These are phyloP conservation scores for Penicillium roqueforti DNA, from an alignment of 495 filamentous ascomycete genomes.

Conservation along the genomic window DNA sequence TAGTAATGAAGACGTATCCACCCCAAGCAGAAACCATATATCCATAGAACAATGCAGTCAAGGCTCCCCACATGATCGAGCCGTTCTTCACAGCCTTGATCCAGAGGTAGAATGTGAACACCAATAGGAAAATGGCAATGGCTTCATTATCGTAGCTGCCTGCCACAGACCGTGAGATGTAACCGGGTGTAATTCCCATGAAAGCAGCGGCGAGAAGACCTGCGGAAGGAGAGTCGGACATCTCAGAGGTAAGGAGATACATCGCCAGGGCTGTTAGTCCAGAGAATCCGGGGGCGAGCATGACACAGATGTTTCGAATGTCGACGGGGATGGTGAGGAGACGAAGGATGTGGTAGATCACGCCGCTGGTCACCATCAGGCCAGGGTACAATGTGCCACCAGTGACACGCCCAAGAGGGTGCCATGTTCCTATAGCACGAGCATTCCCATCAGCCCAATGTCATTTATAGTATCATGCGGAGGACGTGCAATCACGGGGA, in stretches of 20 bases:
- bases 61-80: conserved; percentile 90
- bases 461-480: conserved; percentile 2
- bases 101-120: conserved; percentile 99
- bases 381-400: conserved; percentile 98
- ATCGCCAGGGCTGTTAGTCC: conserved; percentile 90
- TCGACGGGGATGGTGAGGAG: conserved; percentile 92
- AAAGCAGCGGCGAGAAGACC: conserved; percentile 92
- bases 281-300: conserved; percentile 93
- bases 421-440: conserved; percentile 76
- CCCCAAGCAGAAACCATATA: conserved; percentile 99
- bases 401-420: conserved; percentile 96
- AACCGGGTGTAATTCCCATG: conserved; percentile 97
- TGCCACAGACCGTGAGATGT: conserved; percentile 95
- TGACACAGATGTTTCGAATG: conserved; percentile 97
- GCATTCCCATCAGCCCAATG: conserved; percentile 20
- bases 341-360: conserved; percentile 91
- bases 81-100: conserved; percentile 97
- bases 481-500: conserved; percentile 8
- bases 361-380: conserved; percentile 97
- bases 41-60: conserved; percentile 95
- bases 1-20: conserved; percentile 99
- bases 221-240: conserved; percentile 86
- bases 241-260: conserved; percentile 95
- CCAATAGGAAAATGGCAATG: conserved; percentile 96
- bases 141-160: conserved; percentile 99